A percentile compares a stretch with the other conserved stretches of the same genome.
phyloP scores from a whole-genome alignment of 2,329 filamentous ascomycete species.

The Thelonectria blattea region DNA sequence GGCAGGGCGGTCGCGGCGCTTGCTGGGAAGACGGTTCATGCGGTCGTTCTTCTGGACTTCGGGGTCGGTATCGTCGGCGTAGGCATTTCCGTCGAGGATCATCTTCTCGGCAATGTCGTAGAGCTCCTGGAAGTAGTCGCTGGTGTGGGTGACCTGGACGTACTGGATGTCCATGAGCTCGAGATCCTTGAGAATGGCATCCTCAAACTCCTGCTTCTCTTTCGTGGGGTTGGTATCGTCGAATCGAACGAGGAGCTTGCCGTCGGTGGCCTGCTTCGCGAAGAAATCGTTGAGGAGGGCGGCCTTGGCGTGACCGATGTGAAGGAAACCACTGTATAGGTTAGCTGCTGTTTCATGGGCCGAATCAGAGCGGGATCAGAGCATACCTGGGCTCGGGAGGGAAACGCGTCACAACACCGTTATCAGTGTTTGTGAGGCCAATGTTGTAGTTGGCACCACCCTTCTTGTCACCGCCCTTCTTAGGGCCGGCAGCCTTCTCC shows the following conservation, averaged over 20 bases:
- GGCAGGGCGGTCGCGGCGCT: conserved; percentile 75
- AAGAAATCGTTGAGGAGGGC: conserved; percentile 96
- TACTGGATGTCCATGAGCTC: conserved; percentile 90
- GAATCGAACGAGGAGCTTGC: conserved; percentile 88
- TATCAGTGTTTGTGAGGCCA: conserved; percentile 80
- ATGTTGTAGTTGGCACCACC: conserved; percentile 90
- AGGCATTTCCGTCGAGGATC: conserved; percentile 86
- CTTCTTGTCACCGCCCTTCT: conserved; percentile 73
- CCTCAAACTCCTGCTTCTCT: conserved; percentile 95
- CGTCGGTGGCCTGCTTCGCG: conserved; percentile 89
- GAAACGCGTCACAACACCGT: conserved; percentile 91
- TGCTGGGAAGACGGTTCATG: conserved; percentile 82
- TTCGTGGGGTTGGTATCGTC: conserved; percentile 98
- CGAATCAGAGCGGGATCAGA: neutral
- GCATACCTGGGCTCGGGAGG: conserved; percentile 87
- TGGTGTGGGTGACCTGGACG: conserved; percentile 86
- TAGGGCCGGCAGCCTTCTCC: conserved; percentile 60
- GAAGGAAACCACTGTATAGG: conserved; percentile 72
- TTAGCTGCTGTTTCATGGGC: conserved; percentile 24
- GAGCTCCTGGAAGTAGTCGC: conserved; percentile 92
- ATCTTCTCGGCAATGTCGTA: conserved; percentile 85
- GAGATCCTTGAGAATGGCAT: conserved; percentile 91
- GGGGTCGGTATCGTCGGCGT: conserved; percentile 92
- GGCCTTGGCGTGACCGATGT: conserved; percentile 95
- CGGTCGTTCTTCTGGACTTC: conserved; percentile 87